Evolutionary conservation across 352 stramenopile genomes (phyloP).

Genomic region (Phytophthora palmivora): DNA sequence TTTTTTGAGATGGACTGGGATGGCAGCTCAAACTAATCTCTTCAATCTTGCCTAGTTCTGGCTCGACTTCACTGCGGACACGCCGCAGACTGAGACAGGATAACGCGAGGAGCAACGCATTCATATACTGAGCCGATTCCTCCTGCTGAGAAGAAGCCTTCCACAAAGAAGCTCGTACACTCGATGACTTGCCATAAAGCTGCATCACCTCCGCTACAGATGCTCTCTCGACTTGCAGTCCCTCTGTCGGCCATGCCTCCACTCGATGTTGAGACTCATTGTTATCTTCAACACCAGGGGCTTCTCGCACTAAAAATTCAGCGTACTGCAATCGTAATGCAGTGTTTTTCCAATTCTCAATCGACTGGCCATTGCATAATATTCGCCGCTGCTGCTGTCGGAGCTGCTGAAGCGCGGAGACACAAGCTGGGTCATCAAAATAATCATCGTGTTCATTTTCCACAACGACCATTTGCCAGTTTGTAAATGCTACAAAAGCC

Average conservation of each 20-base stretch:
- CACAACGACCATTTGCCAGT: conserved; percentile 80
- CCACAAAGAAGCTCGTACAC: conserved; percentile 46
- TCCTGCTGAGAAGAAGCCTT: conserved; percentile 46
- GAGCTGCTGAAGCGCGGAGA: conserved; percentile 54
- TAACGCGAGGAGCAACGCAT: conserved; percentile 55
- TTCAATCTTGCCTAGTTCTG: conserved; percentile 81
- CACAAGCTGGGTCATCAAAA: conserved; percentile 53
- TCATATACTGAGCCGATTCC: conserved; percentile 41
- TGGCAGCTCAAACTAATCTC: conserved; percentile 80
- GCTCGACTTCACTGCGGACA: conserved; percentile 79
- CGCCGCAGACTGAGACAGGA: conserved; percentile 71
- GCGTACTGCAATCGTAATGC: conserved; percentile 50
- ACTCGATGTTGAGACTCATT: conserved; percentile 22
- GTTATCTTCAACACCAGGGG: conserved; percentile 2
- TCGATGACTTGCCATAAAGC: conserved; percentile 54
- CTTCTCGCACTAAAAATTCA: conserved; percentile 58
- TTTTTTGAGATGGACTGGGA: conserved; percentile 58
- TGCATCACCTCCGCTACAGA: conserved; percentile 54
- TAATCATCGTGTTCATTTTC: conserved; percentile 67
- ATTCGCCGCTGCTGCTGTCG: conserved; percentile 59
- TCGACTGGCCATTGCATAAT: conserved; percentile 65
- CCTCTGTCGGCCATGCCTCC: conserved; percentile 32
- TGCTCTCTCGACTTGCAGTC: conserved; percentile 51
- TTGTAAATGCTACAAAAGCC: conserved; percentile 50
- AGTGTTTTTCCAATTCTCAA: conserved; percentile 65